These are phyloP conservation scores for Suhomyces sp. DNA, from an alignment of 805 yeast species.

Conservation along the genomic window DNA sequence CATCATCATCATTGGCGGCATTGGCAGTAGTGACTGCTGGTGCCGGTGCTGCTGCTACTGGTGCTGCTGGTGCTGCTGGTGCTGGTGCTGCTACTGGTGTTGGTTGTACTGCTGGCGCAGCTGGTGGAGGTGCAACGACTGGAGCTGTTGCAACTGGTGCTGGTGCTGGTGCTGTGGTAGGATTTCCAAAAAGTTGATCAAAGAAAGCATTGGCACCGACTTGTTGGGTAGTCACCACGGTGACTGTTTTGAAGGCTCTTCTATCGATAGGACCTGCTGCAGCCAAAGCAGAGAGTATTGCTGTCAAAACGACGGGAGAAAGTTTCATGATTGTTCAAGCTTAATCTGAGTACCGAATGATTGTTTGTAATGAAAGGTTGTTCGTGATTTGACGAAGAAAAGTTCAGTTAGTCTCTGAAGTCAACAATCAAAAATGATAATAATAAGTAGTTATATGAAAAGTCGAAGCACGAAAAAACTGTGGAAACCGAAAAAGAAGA, in stretches of 20 bases:
- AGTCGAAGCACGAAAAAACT: too few relatives aligned
- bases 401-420: too few relatives aligned
- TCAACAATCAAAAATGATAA: too few relatives aligned
- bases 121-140: slow-evolving; percentile 19
- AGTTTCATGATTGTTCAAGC: slow-evolving; percentile 8
- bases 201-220: slow-evolving; percentile 8
- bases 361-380: too few relatives aligned
- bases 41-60: slow-evolving; percentile 17
- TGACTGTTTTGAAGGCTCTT: slow-evolving; percentile 8
- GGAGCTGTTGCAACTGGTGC: slow-evolving; percentile 9
- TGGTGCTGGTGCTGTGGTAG: slow-evolving; percentile 10
- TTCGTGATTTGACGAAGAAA: too few relatives aligned
- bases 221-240: slow-evolving; percentile 4
- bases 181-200: slow-evolving; percentile 1
- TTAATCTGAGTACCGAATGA: too few relatives aligned
- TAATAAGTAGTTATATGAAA: too few relatives aligned
- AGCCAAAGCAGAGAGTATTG: slow-evolving; percentile 8
- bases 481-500: too few relatives aligned
- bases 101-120: slow-evolving; percentile 20
- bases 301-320: slow-evolving; percentile 6
- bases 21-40: slow-evolving; percentile 31
- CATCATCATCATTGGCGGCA: too few relatives aligned
- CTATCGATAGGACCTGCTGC: slow-evolving; percentile 9
- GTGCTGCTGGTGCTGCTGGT: slow-evolving; percentile 5
- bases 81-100: slow-evolving; percentile 7